Base-by-base conservation (phyloP, 2,329 filamentous ascomycete species). In the Neonectria neomacrospora region DNA sequence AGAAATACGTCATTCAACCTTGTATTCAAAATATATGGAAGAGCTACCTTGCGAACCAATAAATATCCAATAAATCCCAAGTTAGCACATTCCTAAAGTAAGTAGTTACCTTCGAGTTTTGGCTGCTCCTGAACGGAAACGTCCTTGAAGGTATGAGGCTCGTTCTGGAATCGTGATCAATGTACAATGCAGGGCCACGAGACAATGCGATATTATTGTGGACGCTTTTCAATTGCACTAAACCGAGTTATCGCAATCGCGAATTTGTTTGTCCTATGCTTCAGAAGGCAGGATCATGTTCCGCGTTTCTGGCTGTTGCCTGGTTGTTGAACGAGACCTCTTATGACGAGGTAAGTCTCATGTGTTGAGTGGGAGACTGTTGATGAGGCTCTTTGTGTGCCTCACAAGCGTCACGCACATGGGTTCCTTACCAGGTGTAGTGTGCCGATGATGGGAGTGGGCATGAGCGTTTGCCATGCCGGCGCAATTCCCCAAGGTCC, bases 381-480 rank as follows among this genome's bases (percentile, higher is more conserved):
- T 32, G 28, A 73, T 61, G 56, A 70, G 65, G 10, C 50, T 63
- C 42, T 58, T 72, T 1, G 70, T 72, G 41, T 73, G 71, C n/a
- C 66, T 73, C 5, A 73, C 61, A 20, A 73, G 20, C 47, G 57
- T 68, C 2, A 73, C 67, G 28, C 71, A 73, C 52, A 67, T 54
- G 1, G 71, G 71, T 16, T 73, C 71, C 23, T 70, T 69, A 20
- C 59, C 64, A 32, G 62, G 56, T 11, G 42, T 47, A 34, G 68
- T 66, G 34, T 68, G 63, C 63, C 22, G 4, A 39, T 42, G 14
- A 47, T 56, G 1, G n/a, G n/a, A 18, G 10, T 41, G 37, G 1
- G 37, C 37, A 20, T 18, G n/a, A 20, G 37, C 37, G 45, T 66
- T 18, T 62, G 65, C 6, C 65, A 61, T 3, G 32, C 55, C 1